Evolutionary conservation across 164 flowering plant genomes (phyloP).

Genomic region (Piper betle): DNA sequence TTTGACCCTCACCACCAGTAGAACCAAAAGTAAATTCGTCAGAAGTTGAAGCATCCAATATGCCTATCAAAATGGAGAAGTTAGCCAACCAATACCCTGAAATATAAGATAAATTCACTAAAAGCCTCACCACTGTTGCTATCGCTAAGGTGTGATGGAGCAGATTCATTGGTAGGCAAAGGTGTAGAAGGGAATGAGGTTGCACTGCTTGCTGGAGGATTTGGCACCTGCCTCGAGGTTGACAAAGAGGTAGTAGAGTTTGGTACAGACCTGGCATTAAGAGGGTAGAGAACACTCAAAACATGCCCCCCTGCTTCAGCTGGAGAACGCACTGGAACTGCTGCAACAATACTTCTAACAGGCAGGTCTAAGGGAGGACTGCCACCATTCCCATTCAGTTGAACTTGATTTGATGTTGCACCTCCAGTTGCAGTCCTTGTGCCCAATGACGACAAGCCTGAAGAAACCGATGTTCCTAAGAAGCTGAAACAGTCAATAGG

Average conservation of each 20-base stretch:
- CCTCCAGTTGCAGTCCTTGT: constrained; percentile 27
- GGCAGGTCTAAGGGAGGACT: constrained; percentile 12
- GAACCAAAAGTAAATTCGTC: constrained; percentile 15
- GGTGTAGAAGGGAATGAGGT: constrained; percentile 10
- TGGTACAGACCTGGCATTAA: constrained; percentile 13
- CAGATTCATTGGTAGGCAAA: background rate
- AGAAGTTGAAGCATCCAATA: constrained; percentile 15
- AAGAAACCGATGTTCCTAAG: constrained; percentile 36
- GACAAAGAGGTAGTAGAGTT: constrained; percentile 2
- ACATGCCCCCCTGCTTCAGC: constrained; percentile 13
- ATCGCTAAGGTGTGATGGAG: background rate
- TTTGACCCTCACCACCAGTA: constrained; percentile 6
- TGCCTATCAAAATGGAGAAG: constrained; percentile 16
- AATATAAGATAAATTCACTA: background rate
- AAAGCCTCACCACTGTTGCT: background rate
- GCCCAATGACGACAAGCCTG: constrained; percentile 43
- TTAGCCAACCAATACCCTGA: background rate
- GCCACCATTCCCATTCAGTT: constrained; percentile 7
- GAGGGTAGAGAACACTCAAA: constrained; percentile 11
- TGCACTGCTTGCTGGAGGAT: constrained; percentile 15
- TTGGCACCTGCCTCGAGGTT: constrained; percentile 13
- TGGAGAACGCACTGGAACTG: constrained; percentile 16
- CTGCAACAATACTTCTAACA: constrained; percentile 17
- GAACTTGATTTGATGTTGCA: constrained; percentile 8
- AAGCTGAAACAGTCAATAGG: constrained; percentile 1